These are phyloP conservation scores for Exutisphaerella laricina DNA, from an alignment of 2,329 filamentous ascomycete species.

Conservation along the genomic window DNA sequence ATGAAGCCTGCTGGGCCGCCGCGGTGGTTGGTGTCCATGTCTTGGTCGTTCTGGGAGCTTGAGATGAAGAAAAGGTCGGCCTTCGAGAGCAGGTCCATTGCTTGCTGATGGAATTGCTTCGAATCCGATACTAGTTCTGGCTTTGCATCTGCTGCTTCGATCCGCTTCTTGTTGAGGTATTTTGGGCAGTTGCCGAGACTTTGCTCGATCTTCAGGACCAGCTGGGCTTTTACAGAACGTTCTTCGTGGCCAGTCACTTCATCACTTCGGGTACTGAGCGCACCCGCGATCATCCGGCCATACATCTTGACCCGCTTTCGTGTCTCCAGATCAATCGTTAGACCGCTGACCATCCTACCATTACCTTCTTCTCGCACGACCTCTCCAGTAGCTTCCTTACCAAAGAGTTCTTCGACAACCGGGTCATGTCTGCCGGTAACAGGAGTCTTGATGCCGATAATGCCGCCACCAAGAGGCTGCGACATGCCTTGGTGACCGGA, in stretches of 20 bases:
- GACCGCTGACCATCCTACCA: slow-evolving; percentile 54
- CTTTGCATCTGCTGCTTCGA: slow-evolving; percentile 51
- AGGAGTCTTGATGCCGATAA: slow-evolving; percentile 58
- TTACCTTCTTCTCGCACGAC: slow-evolving; percentile 37
- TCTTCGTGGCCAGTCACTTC: slow-evolving; percentile 26
- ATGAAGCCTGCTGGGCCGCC: slow-evolving; percentile 72
- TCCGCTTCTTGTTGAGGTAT: slow-evolving; percentile 70
- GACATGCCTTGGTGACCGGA: slow-evolving; percentile 62
- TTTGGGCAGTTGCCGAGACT: slow-evolving; percentile 80
- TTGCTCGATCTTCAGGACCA: slow-evolving; percentile 65
- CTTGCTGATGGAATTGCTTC: slow-evolving; percentile 48
- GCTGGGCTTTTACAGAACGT: slow-evolving; percentile 42
- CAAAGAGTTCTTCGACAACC: slow-evolving; percentile 59
- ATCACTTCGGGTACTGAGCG: slow-evolving; percentile 39
- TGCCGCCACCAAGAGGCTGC: slow-evolving; percentile 53
- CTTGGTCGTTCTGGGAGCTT: slow-evolving; percentile 53
- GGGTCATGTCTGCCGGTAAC: slow-evolving; percentile 63
- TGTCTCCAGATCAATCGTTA: slow-evolving; percentile 60
- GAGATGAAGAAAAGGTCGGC: slow-evolving; percentile 77
- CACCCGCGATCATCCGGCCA: slow-evolving; percentile 63
- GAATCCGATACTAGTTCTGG: slow-evolving; percentile 49
- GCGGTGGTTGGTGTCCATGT: slow-evolving; percentile 81
- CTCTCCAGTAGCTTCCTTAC: slow-evolving; percentile 41
- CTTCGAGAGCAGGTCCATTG: slow-evolving; percentile 54
- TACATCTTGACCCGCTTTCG: slow-evolving; percentile 69